phyloP scores from a whole-genome alignment of 2,329 filamentous ascomycete species.

The Exophiala oligosperma region DNA sequence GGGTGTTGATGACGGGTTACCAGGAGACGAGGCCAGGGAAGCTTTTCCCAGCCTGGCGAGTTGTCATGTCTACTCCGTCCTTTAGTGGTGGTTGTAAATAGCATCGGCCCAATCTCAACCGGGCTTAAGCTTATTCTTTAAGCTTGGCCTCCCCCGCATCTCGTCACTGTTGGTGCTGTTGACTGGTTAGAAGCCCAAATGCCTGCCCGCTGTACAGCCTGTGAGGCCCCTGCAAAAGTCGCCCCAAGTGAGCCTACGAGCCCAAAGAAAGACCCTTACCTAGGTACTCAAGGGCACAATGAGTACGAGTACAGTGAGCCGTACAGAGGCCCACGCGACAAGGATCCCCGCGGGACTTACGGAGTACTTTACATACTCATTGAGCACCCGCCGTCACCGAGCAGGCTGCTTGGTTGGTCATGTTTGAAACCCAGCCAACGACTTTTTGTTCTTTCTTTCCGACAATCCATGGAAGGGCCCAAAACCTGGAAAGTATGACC shows the following conservation, averaged over 20 bases:
- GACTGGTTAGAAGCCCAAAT: too few species aligned
- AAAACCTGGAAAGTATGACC: neutral
- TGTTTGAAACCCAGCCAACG: slow-evolving; percentile 1
- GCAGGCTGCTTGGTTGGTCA: neutral
- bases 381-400: neutral
- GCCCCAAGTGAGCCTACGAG: too few species aligned
- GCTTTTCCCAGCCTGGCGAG: neutral
- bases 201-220: too few species aligned
- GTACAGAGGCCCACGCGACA: too few species aligned
- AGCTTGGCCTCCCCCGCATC: slow-evolving; percentile 1
- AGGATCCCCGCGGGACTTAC: neutral
- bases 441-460: neutral
- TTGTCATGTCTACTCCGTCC: neutral
- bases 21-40: neutral
- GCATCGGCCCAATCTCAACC: neutral
- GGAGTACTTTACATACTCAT: neutral
- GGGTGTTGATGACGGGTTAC: too few species aligned
- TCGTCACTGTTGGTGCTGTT: neutral
- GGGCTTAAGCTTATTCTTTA: neutral
- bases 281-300: too few species aligned
- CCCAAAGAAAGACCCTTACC: too few species aligned
- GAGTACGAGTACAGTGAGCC: too few species aligned
- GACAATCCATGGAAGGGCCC: neutral
- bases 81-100: neutral
- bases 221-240: too few species aligned